Percentiles rank a stretch among this genome's conserved stretches.
Conservation (phyloP, 2,329 filamentous ascomycete species). For the Hypoxylon sp. region DNA sequence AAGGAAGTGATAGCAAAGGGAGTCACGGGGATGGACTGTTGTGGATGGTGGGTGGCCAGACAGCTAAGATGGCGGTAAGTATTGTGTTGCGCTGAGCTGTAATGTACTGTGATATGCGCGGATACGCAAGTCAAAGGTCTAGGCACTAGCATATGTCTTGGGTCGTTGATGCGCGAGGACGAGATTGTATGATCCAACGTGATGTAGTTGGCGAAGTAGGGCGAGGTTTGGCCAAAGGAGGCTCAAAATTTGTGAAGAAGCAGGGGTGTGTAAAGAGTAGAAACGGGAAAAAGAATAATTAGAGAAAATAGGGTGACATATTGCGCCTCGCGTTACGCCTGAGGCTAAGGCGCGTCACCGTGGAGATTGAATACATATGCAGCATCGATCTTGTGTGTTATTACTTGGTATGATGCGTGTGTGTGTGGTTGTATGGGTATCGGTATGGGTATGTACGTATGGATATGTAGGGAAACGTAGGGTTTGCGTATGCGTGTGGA, state of each 20-base stretch:
- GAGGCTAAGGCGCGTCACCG: constrained; percentile 44
- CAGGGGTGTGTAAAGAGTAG: constrained; percentile 6
- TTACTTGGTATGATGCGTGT: constrained; percentile 1
- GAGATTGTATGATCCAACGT: constrained; percentile 18
- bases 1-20: constrained; percentile 20
- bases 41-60: constrained; percentile 35
- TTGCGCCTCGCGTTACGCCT: constrained; percentile 43
- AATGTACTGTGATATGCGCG: constrained; percentile 38
- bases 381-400: constrained; percentile 31
- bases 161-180: constrained; percentile 27
- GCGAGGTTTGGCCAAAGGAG: constrained; percentile 31
- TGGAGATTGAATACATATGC: constrained; percentile 29
- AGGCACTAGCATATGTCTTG: constrained; percentile 31
- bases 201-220: constrained; percentile 22
- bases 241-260: constrained; percentile 31
- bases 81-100: constrained; percentile 41
- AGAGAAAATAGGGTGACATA: constrained; percentile 32
- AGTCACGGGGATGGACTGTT: constrained; percentile 33
- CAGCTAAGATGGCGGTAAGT: constrained; percentile 43
- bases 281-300: constrained; percentile 1
- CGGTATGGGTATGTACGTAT: neutral
- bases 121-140: constrained; percentile 29
- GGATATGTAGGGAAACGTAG: too few relatives aligned
- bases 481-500: neutral
- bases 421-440: neutral